Percentiles rank a stretch among this genome's conserved stretches.
phyloP scores from a whole-genome alignment of 306 rosid genomes.

The Cucumis hystrix region DNA sequence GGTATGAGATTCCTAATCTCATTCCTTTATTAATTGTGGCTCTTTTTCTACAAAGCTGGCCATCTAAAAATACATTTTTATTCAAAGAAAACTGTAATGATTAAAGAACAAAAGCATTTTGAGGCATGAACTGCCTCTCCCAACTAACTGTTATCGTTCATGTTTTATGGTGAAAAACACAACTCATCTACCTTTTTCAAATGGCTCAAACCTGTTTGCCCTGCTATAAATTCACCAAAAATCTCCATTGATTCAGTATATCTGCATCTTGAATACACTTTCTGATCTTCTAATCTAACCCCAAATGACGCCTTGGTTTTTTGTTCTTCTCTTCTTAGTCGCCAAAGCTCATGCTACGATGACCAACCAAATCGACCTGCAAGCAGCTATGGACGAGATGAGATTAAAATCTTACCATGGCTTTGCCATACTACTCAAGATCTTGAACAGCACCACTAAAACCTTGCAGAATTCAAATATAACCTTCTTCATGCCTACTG shows the following conservation, averaged over 20 bases:
- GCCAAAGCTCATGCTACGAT: slow-evolving; percentile 19
- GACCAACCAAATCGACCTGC: slow-evolving; percentile 34
- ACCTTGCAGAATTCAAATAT: slow-evolving; percentile 19
- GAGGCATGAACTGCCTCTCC: slow-evolving; percentile 22
- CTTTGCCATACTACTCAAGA: slow-evolving; percentile 47
- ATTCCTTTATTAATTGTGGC: neutral
- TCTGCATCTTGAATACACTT: neutral
- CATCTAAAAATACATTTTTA: neutral
- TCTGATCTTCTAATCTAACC: slow-evolving; percentile 16
- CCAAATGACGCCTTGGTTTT: slow-evolving; percentile 37
- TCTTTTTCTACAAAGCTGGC: neutral
- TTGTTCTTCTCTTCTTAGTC: slow-evolving; percentile 18
- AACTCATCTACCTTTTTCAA: neutral
- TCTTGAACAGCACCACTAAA: slow-evolving; percentile 27
- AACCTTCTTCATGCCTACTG: slow-evolving; percentile 45
- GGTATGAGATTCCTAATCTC: neutral
- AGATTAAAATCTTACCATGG: slow-evolving; percentile 36
- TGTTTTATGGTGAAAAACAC: neutral
- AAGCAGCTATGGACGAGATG: slow-evolving; percentile 40
- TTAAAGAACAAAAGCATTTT: neutral
- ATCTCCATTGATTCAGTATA: neutral
- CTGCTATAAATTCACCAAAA: neutral
- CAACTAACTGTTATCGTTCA: slow-evolving; percentile 19
- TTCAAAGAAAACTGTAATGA: neutral
- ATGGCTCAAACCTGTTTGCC: neutral